Base-by-base conservation (phyloP, 805 yeast species). In the Barnettozyma populi region DNA sequence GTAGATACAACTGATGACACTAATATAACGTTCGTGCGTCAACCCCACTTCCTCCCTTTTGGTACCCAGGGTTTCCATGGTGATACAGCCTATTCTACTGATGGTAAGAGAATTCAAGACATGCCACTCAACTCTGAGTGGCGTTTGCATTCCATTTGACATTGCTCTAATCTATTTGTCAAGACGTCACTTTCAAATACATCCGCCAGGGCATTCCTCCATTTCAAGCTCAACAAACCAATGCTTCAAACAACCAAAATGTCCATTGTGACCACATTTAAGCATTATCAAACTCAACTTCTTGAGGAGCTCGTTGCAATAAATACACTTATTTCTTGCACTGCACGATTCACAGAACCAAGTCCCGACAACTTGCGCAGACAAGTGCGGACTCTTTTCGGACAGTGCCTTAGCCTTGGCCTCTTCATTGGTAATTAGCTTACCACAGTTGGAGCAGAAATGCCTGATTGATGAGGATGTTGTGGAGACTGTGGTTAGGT, bases 261-360 rank as follows among this genome's bases (percentile, higher is more conserved):
- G 98, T 1, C 92, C 90, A 48, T 81, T 73, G 64, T 92, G 98
- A 0, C 97, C 97, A 69, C 98, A 92, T 23, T 70, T 75, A 44
- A 85, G 62, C 51, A 71, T 67, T 51, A 69, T 75, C 14, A 86
- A 76, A 14, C 82, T 74, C 47, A 86, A 70, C 1, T 95, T 95
- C 54, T 77, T 79, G 57, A 90, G 72, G 0, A 95, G 88, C 59
- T 78, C 84, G 52, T 83, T 75, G 64, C 97, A 90, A 51, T 82
- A 78, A 24, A 82, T 73, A 64, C 97, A 90, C 27, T 48, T 54
- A 32, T 52, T 51, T 45, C 54, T 52, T 8, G 44, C 47, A n/a
- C 80, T 75, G 63, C 97, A 90, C 20, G 71, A 73, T 45, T 81
- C 88, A 67, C 97, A 90, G 63, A 83, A 86, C 96, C 96, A 90